Base-by-base conservation (phyloP, 805 yeast species). In the Candida hungchunana region DNA sequence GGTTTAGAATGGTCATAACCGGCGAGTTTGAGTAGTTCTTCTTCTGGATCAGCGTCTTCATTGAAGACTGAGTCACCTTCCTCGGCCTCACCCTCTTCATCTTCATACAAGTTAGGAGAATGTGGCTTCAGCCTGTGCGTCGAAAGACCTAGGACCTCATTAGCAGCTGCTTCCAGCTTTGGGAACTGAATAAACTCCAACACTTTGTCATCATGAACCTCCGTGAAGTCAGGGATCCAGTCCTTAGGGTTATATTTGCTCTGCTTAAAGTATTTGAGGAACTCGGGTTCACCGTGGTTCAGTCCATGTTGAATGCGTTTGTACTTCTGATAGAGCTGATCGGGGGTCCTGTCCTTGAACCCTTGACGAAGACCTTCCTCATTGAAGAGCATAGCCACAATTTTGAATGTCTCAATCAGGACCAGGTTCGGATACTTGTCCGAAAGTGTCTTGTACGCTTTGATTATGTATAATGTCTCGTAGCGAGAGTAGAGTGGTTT, bases 311-410 rank as follows among this genome's bases (percentile, higher is more conserved):
- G 53, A 3, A 53, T 45, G 25, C 58, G 37, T 26, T 53, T 53
- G 29, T 51, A 53, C 33, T 53, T 53, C 18, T 53, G 58, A 30
- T 53, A 51, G 9, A 53, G 34, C 27, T 53, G 56, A 33, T 53
- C 58, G 4, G 53, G 40, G 1, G 58, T 50, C 11, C 58, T 33
- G 17, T 45, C 43, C 34, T 50, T 50, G 24, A 53, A 51, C 2
- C 56, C 55, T 23, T 44, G 41, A 9, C 35, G 36, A 4, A 19
- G 17, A 3, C 53, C 53, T 26, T 50, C 51, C 7, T 45, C 42
- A 26, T 53, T 53, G 43, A 48, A 53, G 6, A 53, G 26, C 1
- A 43, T 25, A 1, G 50, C 38, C 4, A 51, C 43, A 6, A 50
- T 47, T 25, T 48, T 51, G 39, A 53, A 53, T 4, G 45, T 35